phyloP scores from a whole-genome alignment of 768 basidiomycete genomes.

The Clavaria fumosa region DNA sequence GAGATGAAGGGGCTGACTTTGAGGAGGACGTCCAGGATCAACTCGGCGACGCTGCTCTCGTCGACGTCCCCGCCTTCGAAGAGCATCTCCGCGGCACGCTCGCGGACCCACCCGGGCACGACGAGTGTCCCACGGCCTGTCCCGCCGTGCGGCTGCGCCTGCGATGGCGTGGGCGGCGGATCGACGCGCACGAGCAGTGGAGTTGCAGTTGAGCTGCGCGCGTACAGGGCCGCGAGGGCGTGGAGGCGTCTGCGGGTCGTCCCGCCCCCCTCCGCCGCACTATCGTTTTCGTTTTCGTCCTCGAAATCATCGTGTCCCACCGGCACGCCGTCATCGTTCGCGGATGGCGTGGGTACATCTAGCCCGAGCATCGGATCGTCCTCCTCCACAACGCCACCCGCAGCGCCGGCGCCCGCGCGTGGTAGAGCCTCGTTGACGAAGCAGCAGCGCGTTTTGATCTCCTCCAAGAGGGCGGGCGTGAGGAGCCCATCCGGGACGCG shows the following conservation, averaged over 20 bases:
- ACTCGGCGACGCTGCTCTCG: conserved; percentile 70
- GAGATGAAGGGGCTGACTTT: conserved; percentile 41
- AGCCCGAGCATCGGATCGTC: too few relatives aligned
- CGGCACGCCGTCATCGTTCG: conserved; percentile 50
- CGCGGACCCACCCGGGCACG: conserved; percentile 91
- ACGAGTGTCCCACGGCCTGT: conserved; percentile 66
- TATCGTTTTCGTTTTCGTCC: conserved; percentile 44
- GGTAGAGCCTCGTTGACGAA: conserved; percentile 63
- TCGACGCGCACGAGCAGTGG: conserved; percentile 54
- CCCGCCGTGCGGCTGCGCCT: conserved; percentile 52
- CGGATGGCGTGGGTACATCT: conserved; percentile 27
- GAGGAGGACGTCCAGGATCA: conserved; percentile 61
- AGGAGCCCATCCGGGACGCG: conserved; percentile 70
- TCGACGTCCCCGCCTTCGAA: conserved; percentile 87
- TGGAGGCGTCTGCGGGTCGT: conserved; percentile 30
- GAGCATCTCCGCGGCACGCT: conserved; percentile 78
- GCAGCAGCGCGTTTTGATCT: conserved; percentile 80
- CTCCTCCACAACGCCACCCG: too few relatives aligned
- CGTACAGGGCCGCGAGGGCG: conserved; percentile 54
- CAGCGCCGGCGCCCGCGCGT: conserved; percentile 18
- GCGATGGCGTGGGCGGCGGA: conserved; percentile 48
- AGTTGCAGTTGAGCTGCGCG: conserved; percentile 61
- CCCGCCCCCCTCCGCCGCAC: conserved; percentile 24
- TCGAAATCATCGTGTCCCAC: conserved; percentile 31
- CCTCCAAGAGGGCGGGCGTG: conserved; percentile 69